Percentiles rank a stretch among this genome's conserved stretches.
Evolutionary conservation across 2,329 filamentous ascomycete species (phyloP).

Genomic region (Bipolaris sorokiniana): DNA sequence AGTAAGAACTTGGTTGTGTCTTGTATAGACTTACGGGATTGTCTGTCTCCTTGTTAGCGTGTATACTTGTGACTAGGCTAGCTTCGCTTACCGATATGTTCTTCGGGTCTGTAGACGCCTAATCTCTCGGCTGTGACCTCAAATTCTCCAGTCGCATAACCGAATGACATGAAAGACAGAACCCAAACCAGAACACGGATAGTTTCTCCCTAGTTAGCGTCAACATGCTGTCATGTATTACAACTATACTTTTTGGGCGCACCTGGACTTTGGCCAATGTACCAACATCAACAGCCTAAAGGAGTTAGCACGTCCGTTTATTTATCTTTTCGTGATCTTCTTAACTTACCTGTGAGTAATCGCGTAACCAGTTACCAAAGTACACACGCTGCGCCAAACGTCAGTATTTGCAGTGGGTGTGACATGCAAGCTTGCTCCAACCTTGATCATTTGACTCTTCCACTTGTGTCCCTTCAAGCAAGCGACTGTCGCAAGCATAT

Average conservation of each 20-base stretch:
- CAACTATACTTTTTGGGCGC: conserved; percentile 9
- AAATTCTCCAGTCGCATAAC: conserved; percentile 63
- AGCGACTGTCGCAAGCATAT: conserved; percentile 57
- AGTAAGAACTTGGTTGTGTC: not conserved
- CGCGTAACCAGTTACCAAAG: conserved; percentile 57
- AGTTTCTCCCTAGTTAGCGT: conserved; percentile 51
- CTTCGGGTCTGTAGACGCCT: conserved; percentile 57
- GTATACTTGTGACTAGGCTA: not conserved
- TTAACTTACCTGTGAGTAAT: conserved; percentile 60
- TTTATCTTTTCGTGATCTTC: conserved; percentile 26
- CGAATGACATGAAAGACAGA: conserved; percentile 62
- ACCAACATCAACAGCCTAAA: conserved; percentile 61
- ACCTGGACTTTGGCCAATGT: conserved; percentile 59
- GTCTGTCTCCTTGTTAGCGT: conserved; percentile 24
- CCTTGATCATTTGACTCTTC: conserved; percentile 55
- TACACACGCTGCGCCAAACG: conserved; percentile 44
- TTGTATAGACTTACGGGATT: conserved; percentile 26
- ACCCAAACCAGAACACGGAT: conserved; percentile 63
- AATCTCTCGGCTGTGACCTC: conserved; percentile 62
- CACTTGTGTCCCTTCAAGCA: conserved; percentile 53
- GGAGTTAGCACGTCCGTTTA: conserved; percentile 45
- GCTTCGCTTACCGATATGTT: conserved; percentile 50
- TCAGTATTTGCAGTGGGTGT: conserved; percentile 19
- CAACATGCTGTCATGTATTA: conserved; percentile 22
- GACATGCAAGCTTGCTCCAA: conserved; percentile 11